These are phyloP conservation scores for Nothopassalora personata DNA, from an alignment of 2,329 filamentous ascomycete genomes.

Conservation along the genomic window DNA sequence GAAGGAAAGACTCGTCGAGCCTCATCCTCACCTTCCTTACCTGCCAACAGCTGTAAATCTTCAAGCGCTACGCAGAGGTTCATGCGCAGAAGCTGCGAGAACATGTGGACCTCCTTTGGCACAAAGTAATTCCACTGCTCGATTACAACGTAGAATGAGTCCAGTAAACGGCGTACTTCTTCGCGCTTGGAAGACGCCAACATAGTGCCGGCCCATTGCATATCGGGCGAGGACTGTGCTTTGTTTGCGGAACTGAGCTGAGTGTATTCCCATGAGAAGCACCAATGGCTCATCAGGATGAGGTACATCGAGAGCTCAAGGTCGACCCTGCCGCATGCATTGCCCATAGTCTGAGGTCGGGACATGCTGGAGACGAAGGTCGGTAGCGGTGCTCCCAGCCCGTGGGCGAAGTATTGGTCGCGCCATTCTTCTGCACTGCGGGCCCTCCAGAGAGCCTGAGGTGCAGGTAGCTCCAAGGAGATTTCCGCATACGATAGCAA, in stretches of 20 bases:
- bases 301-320: conserved; percentile 17
- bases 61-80: conserved; percentile 20
- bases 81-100: conserved; percentile 19
- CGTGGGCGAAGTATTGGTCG: conserved; percentile 13
- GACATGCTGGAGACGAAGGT: conserved; percentile 17
- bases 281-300: conserved; percentile 17
- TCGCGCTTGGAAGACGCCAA: conserved; percentile 19
- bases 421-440: conserved; percentile 16
- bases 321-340: conserved; percentile 11
- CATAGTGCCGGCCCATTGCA: conserved; percentile 15
- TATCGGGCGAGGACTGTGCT: conserved; percentile 12
- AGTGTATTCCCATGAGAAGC: conserved; percentile 17
- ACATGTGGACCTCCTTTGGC: conserved; percentile 19
- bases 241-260: conserved; percentile 21
- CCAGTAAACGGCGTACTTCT: conserved; percentile 11
- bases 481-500: conserved; percentile 18
- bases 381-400: conserved; percentile 9
- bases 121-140: conserved; percentile 17
- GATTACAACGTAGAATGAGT: conserved; percentile 18
- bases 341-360: conserved; percentile 13
- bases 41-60: conserved; percentile 19
- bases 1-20: conserved; percentile 16
- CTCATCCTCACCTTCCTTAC: conserved; percentile 21
- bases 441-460: conserved; percentile 15
- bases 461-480: conserved; percentile 17